Base-by-base conservation (phyloP, 2,329 filamentous ascomycete species). In the Venturia asperata region DNA sequence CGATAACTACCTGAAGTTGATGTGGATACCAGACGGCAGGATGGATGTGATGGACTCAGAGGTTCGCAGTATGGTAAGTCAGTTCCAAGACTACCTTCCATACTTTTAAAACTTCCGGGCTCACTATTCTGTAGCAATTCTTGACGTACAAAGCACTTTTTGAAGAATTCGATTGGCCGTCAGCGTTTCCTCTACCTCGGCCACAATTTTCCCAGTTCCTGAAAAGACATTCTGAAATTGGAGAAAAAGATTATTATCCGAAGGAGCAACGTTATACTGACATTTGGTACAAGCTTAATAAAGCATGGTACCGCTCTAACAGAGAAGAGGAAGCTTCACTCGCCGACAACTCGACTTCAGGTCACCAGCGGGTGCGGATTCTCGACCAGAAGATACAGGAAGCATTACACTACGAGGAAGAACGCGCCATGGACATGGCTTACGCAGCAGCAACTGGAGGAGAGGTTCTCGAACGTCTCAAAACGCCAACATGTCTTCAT, bases 11-110 rank as follows among this genome's bases (percentile, higher is more conserved):
- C 27, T 58, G 27, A 37, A 27, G 17, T n/a, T 37, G 52, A 58
- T 30, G 30, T 58, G 52, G 52, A 58, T 58, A 58, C 52, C 52
- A 37, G 52, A 58, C 27, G 52, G 27, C 17, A 58, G 52, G 37
- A 58, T 58, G 52, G 52, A 58, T 11, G 30, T 58, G 19, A 34
- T 37, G 30, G 52, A 58, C 7, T 58, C 17, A 58, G 52, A n/a
- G 30, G 27, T 2, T 52, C 47, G 52, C 15, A 58, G 52, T 30
- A 37, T 58, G 52, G 52, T 58, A 39, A 13, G 30, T 58, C 5
- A 37, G 15, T 21, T n/a, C 27, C 24, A 27, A 15, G 15, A 27
- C 10, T 52, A 3, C 47, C 21, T 15, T 15, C 10, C 49, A 56
- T 3, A 6, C 3, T 58, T 34, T 15, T 5, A 58, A 2, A 7